These are phyloP conservation scores for Mrakia blollopis DNA, from an alignment of 768 basidiomycete species.

Conservation along the genomic window DNA sequence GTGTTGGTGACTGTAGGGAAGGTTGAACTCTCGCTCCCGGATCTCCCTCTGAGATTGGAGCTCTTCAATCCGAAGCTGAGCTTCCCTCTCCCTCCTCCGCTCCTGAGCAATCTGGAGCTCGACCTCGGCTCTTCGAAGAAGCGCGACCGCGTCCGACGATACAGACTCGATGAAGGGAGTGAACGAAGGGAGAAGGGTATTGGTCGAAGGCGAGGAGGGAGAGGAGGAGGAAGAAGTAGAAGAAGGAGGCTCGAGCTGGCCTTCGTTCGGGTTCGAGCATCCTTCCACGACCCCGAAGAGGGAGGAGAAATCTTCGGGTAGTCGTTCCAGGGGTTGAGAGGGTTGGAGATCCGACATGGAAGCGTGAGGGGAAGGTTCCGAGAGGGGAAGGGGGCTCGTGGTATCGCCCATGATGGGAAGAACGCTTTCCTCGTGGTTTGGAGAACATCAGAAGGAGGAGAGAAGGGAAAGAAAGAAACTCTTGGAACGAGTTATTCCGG, in stretches of 20 bases:
- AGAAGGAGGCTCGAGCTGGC: background rate
- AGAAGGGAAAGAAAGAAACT: background rate
- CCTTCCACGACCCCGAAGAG: background rate
- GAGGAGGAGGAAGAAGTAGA: background rate
- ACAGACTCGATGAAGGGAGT: background rate
- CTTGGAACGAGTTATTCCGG: too few relatives aligned
- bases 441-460: background rate
- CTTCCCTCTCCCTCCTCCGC: conserved; percentile 8
- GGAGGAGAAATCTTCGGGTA: background rate
- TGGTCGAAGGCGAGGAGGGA: too few relatives aligned
- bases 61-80: conserved; percentile 10
- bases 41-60: background rate
- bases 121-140: background rate
- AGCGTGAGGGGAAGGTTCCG: background rate
- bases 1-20: background rate
- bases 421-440: background rate
- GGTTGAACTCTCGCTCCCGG: background rate
- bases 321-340: background rate
- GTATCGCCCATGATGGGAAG: background rate
- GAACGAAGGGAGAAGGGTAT: background rate
- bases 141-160: background rate
- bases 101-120: conserved; percentile 16
- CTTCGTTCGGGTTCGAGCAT: background rate
- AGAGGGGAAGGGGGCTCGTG: background rate
- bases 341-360: background rate